phyloP scores from a whole-genome alignment of 1,139 yeast genomes.

The Yamadazyma mexicana region DNA sequence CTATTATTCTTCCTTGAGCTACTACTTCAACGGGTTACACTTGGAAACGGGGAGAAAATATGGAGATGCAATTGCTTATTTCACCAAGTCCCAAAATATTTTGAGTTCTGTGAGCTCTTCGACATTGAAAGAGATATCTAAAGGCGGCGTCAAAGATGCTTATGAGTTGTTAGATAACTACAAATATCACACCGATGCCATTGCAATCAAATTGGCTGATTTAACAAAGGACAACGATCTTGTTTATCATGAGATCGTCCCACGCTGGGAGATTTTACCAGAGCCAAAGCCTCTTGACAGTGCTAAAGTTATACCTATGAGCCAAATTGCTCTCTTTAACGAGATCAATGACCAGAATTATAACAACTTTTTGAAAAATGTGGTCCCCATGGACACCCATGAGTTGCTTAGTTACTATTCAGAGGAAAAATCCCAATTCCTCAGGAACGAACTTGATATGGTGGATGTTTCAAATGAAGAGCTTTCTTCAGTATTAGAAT shows the following conservation, averaged over 20 bases:
- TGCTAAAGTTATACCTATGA: conserved; percentile 62
- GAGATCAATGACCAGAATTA: conserved; percentile 57
- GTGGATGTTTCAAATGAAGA: conserved; percentile 82
- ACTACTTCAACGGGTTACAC: conserved; percentile 53
- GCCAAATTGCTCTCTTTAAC: conserved; percentile 31
- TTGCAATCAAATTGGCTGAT: conserved; percentile 44
- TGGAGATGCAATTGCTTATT: conserved; percentile 77
- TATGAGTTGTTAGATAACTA: conserved; percentile 44
- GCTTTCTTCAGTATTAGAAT: conserved; percentile 74
- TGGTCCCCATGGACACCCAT: conserved; percentile 84
- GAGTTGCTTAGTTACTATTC: conserved; percentile 85
- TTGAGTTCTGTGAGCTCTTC: conserved; percentile 28
- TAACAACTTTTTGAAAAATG: conserved; percentile 64
- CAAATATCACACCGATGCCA: conserved; percentile 46
- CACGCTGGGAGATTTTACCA: conserved; percentile 56
- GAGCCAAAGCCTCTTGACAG: conserved; percentile 75
- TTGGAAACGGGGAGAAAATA: conserved; percentile 53
- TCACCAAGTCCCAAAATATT: conserved; percentile 50
- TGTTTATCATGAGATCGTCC: conserved; percentile 78
- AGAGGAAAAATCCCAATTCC: conserved; percentile 79
- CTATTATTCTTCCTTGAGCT: conserved; percentile 44
- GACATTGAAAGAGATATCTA: conserved; percentile 28
- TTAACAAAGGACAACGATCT: conserved; percentile 83
- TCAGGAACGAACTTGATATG: conserved; percentile 73
- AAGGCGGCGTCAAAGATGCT: conserved; percentile 24